These are phyloP conservation scores for Fraxinus baroniana DNA, from an alignment of 305 asterid species.

Conservation along the genomic window DNA sequence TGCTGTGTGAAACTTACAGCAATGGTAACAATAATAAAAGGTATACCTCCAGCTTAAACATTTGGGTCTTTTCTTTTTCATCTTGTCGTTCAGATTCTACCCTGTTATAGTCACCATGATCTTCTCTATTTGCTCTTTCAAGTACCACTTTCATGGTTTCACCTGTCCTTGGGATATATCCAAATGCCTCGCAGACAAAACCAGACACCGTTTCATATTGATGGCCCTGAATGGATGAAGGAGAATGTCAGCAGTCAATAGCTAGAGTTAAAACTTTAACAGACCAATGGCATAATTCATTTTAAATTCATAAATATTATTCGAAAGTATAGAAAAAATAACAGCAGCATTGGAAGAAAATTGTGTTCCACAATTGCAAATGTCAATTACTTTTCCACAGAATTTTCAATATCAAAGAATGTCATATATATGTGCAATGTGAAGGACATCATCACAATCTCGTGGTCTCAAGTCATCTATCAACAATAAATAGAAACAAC, in stretches of 20 bases:
- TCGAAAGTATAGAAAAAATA: not conserved
- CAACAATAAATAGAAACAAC: not conserved
- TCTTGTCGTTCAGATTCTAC: conserved; percentile 63
- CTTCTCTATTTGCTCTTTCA: conserved; percentile 72
- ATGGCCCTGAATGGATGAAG: conserved; percentile 64
- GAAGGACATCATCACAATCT: not conserved
- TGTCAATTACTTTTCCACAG: not conserved
- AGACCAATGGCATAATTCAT: not conserved
- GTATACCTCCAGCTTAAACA: conserved; percentile 86
- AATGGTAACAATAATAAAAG: not conserved
- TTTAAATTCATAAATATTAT: conserved; percentile 6
- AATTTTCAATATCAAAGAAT: conserved; percentile 1
- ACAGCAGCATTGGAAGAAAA: not conserved
- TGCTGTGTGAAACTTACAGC: not conserved
- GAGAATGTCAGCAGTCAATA: conserved; percentile 18
- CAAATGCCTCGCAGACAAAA: conserved; percentile 95
- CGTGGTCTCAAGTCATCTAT: not conserved
- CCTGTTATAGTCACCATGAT: conserved; percentile 55
- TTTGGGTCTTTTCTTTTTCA: conserved; percentile 62
- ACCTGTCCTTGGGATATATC: conserved; percentile 95
- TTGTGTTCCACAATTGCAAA: not conserved
- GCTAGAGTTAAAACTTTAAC: not conserved
- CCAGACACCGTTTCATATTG: conserved; percentile 99
- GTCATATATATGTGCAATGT: not conserved
- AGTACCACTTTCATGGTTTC: conserved; percentile 84